Evolutionary conservation across 2,329 filamentous ascomycete species (phyloP).

Genomic region (Diaporthe ilicicola): DNA sequence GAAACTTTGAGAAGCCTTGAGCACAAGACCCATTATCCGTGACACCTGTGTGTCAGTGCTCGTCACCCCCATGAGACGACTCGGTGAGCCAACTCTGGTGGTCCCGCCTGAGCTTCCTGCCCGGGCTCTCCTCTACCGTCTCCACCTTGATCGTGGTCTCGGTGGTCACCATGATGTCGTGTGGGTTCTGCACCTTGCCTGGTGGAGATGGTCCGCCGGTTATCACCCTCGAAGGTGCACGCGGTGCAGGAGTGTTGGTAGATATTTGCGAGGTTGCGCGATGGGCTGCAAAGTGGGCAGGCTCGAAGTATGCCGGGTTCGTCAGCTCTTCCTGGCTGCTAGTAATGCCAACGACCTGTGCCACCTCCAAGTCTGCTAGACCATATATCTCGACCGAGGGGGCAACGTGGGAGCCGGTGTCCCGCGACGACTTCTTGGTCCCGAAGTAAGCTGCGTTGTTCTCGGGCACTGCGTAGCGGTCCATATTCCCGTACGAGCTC

Average conservation of each 20-base stretch:
- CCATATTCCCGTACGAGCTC: conserved; percentile 4
- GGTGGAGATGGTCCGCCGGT: neutral
- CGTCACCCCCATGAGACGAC: conserved; percentile 9
- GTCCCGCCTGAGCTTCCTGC: conserved; percentile 1
- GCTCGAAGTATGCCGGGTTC: conserved; percentile 1
- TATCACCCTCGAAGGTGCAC: neutral
- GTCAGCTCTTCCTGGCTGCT: conserved; percentile 11
- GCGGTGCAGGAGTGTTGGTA: neutral
- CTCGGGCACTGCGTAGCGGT: conserved; percentile 6
- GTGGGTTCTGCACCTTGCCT: neutral
- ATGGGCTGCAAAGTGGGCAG: neutral
- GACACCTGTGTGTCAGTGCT: neutral
- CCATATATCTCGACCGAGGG: conserved; percentile 16
- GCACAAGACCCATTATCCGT: neutral
- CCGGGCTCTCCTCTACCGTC: neutral
- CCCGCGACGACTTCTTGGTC: conserved; percentile 16
- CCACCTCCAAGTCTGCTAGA: conserved; percentile 24
- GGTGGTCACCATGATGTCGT: conserved; percentile 23
- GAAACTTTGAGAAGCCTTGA: neutral
- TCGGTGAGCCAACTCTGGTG: conserved; percentile 1
- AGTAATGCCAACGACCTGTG: conserved; percentile 7
- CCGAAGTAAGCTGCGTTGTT: conserved; percentile 8
- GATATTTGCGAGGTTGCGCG: neutral
- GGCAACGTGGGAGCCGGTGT: neutral
- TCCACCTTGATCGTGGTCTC: conserved; percentile 26